Percentiles rank a stretch among this genome's conserved stretches.
Evolutionary conservation across 2,329 filamentous ascomycete species (phyloP).

Genomic region (Alternaria tenuissima): DNA sequence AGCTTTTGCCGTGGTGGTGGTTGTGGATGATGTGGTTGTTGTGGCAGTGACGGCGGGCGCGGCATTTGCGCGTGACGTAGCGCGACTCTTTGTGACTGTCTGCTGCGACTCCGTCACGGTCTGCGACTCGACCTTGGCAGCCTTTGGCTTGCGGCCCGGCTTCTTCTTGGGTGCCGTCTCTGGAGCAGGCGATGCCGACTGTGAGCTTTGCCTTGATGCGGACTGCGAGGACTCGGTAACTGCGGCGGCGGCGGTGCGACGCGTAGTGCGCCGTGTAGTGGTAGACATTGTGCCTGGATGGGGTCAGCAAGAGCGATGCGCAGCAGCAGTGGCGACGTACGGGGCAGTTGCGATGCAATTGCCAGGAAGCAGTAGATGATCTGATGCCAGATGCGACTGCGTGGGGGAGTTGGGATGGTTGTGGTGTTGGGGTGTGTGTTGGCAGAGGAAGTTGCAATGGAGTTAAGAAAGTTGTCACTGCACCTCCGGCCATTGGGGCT

Average conservation of each 20-base stretch:
- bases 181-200: slow-evolving; percentile 13
- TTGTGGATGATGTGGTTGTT: slow-evolving; percentile 12
- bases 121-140: slow-evolving; percentile 20
- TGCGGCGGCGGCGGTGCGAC: slow-evolving; percentile 25
- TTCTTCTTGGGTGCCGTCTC: slow-evolving; percentile 19
- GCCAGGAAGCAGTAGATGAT: slow-evolving; percentile 3
- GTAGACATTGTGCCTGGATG: slow-evolving; percentile 25
- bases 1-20: slow-evolving; percentile 1
- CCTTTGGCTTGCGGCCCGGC: slow-evolving; percentile 18
- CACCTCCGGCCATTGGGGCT: slow-evolving; percentile 15
- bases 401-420: slow-evolving; percentile 3
- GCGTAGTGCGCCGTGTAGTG: slow-evolving; percentile 26
- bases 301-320: slow-evolving; percentile 26
- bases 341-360: slow-evolving; percentile 15
- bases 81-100: slow-evolving; percentile 13
- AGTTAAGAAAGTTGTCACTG: slow-evolving; percentile 28
- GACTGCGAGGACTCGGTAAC: slow-evolving; percentile 22
- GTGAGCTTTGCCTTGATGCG: slow-evolving; percentile 7
- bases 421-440: slow-evolving; percentile 3
- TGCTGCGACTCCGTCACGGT: slow-evolving; percentile 17
- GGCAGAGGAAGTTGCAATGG: slow-evolving; percentile 23
- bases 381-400: slow-evolving; percentile 14
- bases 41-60: slow-evolving; percentile 14
- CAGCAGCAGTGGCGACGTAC: slow-evolving; percentile 21
- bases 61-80: slow-evolving; percentile 22